Base-by-base conservation (phyloP, 2,329 filamentous ascomycete genomes). In the Arthrinium phaeospermum region DNA sequence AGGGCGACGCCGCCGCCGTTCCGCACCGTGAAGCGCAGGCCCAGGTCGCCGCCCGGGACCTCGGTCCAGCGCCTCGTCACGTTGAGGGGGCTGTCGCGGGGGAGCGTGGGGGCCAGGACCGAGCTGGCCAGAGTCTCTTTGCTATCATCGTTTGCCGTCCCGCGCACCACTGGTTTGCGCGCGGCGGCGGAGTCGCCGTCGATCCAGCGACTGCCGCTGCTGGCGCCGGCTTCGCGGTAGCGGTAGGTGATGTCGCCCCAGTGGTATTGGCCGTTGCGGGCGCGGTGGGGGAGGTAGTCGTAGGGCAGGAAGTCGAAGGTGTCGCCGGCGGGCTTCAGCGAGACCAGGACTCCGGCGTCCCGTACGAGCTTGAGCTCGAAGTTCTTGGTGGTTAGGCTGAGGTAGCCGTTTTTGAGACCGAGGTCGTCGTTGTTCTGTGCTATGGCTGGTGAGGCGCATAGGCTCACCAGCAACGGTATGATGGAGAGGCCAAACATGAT, bases 211-310 rank as follows among this genome's bases (percentile, higher is more conserved):
- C 81, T 82, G 13, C 34, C 16, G 47, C n/a, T 19, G n/a, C 12
- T 19, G 30, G 30, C 30, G 30, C 30, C 16, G 1, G 77, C 78
- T 2, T 79, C 74, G n/a, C 88, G 86, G 76, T 89, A 91, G 16
- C 88, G 85, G 64, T 87, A 83, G 0, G 87, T 90, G 51, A 91
- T 81, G 67, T 91, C 89, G 4, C 89, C 89, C 75, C 87, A 86
- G 76, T 91, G 89, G 73, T 91, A 90, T 73, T 89, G 86, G 3
- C 85, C 85, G 72, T 89, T 85, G 16, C 82, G 81, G 14, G 86
- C 83, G 10, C 89, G 83, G 22, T 80, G 79, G 0, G 82, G 72
- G 4, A 90, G 81, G 64, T 85, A 79, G 75, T 90, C 88, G 10
- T 81, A 86, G 0, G 89, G 88, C 2, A 89, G 82, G 74, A 90